Base-by-base conservation (phyloP, 345 rosid genomes). In the Rubroshorea leprosula region DNA sequence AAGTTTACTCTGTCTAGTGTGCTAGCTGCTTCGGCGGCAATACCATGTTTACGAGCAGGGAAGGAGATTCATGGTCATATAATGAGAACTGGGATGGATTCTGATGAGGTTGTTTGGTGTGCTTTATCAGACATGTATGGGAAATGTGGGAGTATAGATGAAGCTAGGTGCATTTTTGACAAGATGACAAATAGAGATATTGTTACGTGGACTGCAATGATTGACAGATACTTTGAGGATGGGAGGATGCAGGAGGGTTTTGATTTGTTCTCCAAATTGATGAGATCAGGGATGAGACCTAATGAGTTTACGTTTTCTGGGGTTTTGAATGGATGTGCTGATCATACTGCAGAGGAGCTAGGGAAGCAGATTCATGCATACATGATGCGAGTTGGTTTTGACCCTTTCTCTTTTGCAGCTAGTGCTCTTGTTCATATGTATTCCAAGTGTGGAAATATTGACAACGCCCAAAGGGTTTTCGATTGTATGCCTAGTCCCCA, bases 61-160 rank as follows among this genome's bases (percentile, higher is more conserved):
- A 86, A 69, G 63, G 98, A 91, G 73, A 78, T 91, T 73, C 98
- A 91, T 60, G 90, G 83, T 64, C 83, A 76, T 58, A 75, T 88
- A 4, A 72, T 68, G 35, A 68, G 95, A 67, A 74, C 70, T 44
- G 85, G 85, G 23, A 68, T 91, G 66, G 95, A 80, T 56, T 86
- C 88, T 1, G 96, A 91, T 70, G 89, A 86, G 69, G 95, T 86
- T 50, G 83, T 91, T 13, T 88, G 96, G 96, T 86, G 95, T 73
- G 84, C 90, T 35, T 78, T 88, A 65, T 76, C 81, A 56, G 95
- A 88, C 67, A 78, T 85, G 90, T 88, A 88, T 63, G 96, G 92
- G 0, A 88, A 88, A 81, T 91, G 95, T 61, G 96, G 98, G 3
- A 83, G 80, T 73, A 46, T 88, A 31, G 75, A 76, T 39, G 90